Evolutionary conservation across 805 yeast genomes (phyloP).

Genomic region (Candida vaughaniae): DNA sequence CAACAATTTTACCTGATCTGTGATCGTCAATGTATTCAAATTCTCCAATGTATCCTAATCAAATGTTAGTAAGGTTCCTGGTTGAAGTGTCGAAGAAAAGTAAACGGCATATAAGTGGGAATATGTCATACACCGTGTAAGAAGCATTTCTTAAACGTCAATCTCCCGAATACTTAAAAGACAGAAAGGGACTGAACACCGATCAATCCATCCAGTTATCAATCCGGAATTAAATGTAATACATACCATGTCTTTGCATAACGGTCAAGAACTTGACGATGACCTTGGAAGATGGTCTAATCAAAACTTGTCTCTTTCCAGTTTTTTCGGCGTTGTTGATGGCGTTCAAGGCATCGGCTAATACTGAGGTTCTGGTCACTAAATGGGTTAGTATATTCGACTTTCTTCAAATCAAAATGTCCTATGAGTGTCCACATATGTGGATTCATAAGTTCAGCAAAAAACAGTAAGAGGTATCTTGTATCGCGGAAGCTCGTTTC

Average conservation of each 20-base stretch:
- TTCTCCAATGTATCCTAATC: slow-evolving; percentile 86
- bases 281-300: slow-evolving; percentile 98
- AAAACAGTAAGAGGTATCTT: slow-evolving; percentile 8
- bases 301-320: slow-evolving; percentile 97
- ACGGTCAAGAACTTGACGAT: slow-evolving; percentile 94
- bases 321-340: slow-evolving; percentile 99
- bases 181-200: slow-evolving; percentile 88
- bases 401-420: slow-evolving; percentile 16
- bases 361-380: slow-evolving; percentile 98
- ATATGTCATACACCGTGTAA: slow-evolving; percentile 53
- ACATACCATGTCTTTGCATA: slow-evolving; percentile 82
- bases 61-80: slow-evolving; percentile 21
- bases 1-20: slow-evolving; percentile 97
- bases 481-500: slow-evolving; percentile 4
- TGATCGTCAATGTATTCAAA: slow-evolving; percentile 98
- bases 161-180: slow-evolving; percentile 97
- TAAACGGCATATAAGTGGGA: slow-evolving; percentile 47
- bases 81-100: slow-evolving; percentile 60
- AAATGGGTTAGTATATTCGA: slow-evolving; percentile 21
- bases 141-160: slow-evolving; percentile 55
- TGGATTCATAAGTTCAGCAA: slow-evolving; percentile 28
- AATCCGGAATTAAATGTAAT: slow-evolving; percentile 61
- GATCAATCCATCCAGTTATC: slow-evolving; percentile 98
- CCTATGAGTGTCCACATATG: slow-evolving; percentile 39
- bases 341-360: slow-evolving; percentile 97